Evolutionary conservation across 192 early-diverging fungal genomes (phyloP).

Genomic region (Chytriomyces sp.): DNA sequence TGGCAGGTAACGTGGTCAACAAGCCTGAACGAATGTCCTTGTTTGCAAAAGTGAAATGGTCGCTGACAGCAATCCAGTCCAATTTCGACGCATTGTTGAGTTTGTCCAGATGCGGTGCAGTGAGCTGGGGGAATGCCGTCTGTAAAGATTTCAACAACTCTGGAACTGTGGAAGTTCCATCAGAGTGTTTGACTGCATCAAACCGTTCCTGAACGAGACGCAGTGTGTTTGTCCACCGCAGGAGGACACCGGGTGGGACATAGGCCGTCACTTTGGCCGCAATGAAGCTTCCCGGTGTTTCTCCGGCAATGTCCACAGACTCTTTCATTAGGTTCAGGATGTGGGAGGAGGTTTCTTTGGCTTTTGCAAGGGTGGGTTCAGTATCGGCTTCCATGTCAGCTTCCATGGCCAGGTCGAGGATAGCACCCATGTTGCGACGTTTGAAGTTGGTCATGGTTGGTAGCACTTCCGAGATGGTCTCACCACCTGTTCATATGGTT

Average conservation of each 20-base stretch:
- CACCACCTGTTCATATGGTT: slow-evolving; percentile 66
- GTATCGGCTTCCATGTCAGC: slow-evolving; percentile 49
- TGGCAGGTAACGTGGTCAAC: slow-evolving; percentile 44
- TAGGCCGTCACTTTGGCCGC: slow-evolving; percentile 92
- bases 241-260: slow-evolving; percentile 74
- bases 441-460: slow-evolving; percentile 77
- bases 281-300: slow-evolving; percentile 75
- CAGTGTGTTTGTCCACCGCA: slow-evolving; percentile 69
- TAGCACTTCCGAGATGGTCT: slow-evolving; percentile 82
- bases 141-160: slow-evolving; percentile 35
- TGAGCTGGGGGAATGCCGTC: slow-evolving; percentile 35
- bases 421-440: slow-evolving; percentile 70
- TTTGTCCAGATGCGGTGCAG: slow-evolving; percentile 41
- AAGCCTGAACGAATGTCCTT: slow-evolving; percentile 50
- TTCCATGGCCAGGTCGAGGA: slow-evolving; percentile 88
- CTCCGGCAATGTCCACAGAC: slow-evolving; percentile 74
- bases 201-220: slow-evolving; percentile 55
- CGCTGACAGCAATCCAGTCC: slow-evolving; percentile 70
- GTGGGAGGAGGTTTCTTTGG: slow-evolving; percentile 57
- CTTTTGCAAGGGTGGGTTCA: slow-evolving; percentile 29
- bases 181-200: slow-evolving; percentile 34
- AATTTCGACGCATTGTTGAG: slow-evolving; percentile 60
- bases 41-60: slow-evolving; percentile 69
- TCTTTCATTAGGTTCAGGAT: slow-evolving; percentile 72
- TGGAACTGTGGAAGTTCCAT: slow-evolving; percentile 18